phyloP scores from a whole-genome alignment of 2,329 filamentous ascomycete genomes.

The Aureobasidium zeae region DNA sequence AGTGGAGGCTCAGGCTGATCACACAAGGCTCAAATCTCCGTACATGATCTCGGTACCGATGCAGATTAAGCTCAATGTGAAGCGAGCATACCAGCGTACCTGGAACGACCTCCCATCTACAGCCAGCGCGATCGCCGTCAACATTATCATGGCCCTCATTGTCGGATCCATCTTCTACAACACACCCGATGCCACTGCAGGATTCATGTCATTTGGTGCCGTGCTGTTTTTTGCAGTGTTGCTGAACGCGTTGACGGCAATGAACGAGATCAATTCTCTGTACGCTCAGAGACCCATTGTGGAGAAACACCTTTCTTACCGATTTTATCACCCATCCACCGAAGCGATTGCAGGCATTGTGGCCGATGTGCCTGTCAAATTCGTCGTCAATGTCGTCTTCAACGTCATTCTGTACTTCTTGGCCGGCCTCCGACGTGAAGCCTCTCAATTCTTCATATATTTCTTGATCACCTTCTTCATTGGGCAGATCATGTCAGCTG shows the following conservation, averaged over 20 bases:
- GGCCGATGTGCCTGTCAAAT: constrained; percentile 50
- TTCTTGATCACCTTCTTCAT: constrained; percentile 50
- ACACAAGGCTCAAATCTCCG: constrained; percentile 43
- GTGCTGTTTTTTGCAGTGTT: constrained; percentile 53
- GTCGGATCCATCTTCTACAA: constrained; percentile 53
- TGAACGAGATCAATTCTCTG: constrained; percentile 54
- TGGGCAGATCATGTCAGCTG: constrained; percentile 30
- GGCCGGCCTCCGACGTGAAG: constrained; percentile 35
- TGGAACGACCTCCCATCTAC: constrained; percentile 45
- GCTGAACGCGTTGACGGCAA: constrained; percentile 49
- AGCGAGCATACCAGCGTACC: constrained; percentile 44
- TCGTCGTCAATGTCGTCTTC: constrained; percentile 42
- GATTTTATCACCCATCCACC: constrained; percentile 29
- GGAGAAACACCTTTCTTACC: constrained; percentile 39
- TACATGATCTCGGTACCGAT: constrained; percentile 49
- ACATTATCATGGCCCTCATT: constrained; percentile 51
- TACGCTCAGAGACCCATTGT: constrained; percentile 41
- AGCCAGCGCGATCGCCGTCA: constrained; percentile 37
- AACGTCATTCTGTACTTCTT: constrained; percentile 53
- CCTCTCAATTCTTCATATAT: constrained; percentile 52
- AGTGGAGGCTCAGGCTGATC: constrained; percentile 38
- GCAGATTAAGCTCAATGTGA: constrained; percentile 45
- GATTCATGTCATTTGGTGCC: constrained; percentile 62
- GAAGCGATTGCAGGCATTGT: constrained; percentile 49
- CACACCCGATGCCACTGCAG: constrained; percentile 51